A percentile compares a stretch with the other conserved stretches of the same genome.
These are phyloP conservation scores for Ilex paraguariensis DNA, from an alignment of 305 asterid genomes.

Conservation along the genomic window DNA sequence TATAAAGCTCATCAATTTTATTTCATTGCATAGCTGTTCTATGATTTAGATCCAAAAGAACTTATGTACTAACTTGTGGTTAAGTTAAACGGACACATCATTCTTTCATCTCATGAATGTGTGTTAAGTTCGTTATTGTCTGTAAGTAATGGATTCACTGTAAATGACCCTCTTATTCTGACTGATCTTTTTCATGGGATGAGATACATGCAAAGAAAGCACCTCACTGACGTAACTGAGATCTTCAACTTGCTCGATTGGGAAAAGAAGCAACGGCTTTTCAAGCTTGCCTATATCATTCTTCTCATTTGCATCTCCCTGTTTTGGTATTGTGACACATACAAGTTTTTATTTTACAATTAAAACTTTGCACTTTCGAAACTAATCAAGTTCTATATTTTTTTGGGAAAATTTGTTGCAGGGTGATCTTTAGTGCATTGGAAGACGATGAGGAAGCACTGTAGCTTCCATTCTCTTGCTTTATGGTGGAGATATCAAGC, in stretches of 20 bases:
- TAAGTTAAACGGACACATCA: no score
- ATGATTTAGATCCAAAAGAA: no score
- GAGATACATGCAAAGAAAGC: constrained; percentile 60
- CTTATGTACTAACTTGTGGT: no score
- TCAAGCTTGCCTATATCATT: constrained; percentile 66
- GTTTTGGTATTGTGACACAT: constrained; percentile 51
- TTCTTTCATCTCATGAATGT: no score
- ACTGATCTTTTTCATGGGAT: constrained; percentile 12
- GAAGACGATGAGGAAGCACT: constrained; percentile 54
- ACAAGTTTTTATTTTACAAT: background rate
- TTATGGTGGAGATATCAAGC: no score
- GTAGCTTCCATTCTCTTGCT: background rate
- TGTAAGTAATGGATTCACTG: no score
- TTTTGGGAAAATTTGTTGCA: constrained; percentile 18
- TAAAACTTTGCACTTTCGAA: background rate
- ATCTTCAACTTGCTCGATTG: constrained; percentile 72
- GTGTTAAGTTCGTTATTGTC: no score
- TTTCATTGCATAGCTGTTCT: no score
- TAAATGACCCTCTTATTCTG: background rate
- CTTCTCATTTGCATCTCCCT: constrained; percentile 62
- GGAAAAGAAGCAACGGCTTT: constrained; percentile 80
- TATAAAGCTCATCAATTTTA: no score
- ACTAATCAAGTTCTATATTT: background rate
- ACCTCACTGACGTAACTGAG: constrained; percentile 85
- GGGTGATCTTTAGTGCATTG: constrained; percentile 73